Conservation (phyloP, 2,329 filamentous ascomycete species). For the Aspergillus aculeatinus region DNA sequence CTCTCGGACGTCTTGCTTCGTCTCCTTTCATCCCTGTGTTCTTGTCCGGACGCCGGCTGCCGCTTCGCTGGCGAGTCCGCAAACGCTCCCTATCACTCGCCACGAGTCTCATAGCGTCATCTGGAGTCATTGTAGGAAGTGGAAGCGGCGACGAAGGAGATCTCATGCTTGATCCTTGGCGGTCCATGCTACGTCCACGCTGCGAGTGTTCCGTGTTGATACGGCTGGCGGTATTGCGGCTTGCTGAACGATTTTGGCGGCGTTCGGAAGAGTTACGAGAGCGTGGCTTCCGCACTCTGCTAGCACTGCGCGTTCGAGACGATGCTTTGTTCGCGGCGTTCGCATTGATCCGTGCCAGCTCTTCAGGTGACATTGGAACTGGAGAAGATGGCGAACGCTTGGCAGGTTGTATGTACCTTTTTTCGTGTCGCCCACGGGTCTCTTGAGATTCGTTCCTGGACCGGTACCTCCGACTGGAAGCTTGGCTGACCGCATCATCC, state of each 20-base stretch:
- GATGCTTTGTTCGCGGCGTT: conserved; percentile 44
- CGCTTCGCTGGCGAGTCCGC: conserved; percentile 52
- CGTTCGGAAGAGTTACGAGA: conserved; percentile 31
- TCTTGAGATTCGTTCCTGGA: conserved; percentile 66
- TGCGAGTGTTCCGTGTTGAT: conserved; percentile 31
- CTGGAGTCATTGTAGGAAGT: conserved; percentile 61
- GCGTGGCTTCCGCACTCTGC: conserved; percentile 54
- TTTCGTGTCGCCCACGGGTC: conserved; percentile 62
- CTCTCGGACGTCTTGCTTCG: conserved; percentile 41
- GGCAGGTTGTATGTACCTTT: conserved; percentile 68
- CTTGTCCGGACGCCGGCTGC: conserved; percentile 49
- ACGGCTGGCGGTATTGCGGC: conserved; percentile 42
- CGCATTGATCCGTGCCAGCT: conserved; percentile 54
- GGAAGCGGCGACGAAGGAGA: conserved; percentile 82
- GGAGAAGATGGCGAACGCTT: conserved; percentile 91
- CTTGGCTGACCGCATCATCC: conserved; percentile 46
- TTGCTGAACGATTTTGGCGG: conserved; percentile 42
- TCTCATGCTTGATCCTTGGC: conserved; percentile 58
- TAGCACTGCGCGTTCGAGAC: conserved; percentile 39
- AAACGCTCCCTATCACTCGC: conserved; percentile 44
- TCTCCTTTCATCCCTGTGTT: conserved; percentile 46
- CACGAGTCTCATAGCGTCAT: conserved; percentile 55
- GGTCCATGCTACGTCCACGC: conserved; percentile 62
- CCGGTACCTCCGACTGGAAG: conserved; percentile 48
- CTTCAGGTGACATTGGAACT: conserved; percentile 90